Conservation (phyloP, 2,329 filamentous ascomycete species). For the Chaetomiaceae sp. region DNA sequence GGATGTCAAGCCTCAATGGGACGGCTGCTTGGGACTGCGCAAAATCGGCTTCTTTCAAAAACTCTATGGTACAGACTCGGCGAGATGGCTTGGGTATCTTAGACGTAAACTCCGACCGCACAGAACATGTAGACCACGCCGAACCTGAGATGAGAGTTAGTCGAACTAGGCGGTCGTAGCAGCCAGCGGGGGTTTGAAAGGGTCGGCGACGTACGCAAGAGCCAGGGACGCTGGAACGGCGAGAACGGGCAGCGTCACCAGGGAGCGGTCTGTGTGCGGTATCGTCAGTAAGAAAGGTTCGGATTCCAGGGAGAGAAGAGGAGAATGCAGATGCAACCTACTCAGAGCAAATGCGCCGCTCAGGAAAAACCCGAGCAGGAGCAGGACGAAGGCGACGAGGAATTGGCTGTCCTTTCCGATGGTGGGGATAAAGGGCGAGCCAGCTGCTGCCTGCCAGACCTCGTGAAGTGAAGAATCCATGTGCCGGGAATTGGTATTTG, state of each 20-base stretch:
- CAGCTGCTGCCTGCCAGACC: conserved; percentile 88
- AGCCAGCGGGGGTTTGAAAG: conserved; percentile 12
- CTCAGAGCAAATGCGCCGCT: conserved; percentile 81
- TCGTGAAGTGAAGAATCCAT: conserved; percentile 81
- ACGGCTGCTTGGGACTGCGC: conserved; percentile 3
- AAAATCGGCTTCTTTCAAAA: conserved; percentile 25
- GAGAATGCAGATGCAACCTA: no score
- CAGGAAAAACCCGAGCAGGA: conserved; percentile 66
- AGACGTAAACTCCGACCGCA: conserved; percentile 97
- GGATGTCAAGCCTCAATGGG: conserved; percentile 7
- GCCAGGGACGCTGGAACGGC: conserved; percentile 84
- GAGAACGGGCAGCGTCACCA: conserved; percentile 69
- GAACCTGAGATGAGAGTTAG: conserved; percentile 55
- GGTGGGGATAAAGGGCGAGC: conserved; percentile 75
- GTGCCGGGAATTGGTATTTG: conserved; percentile 32
- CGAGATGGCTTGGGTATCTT: conserved; percentile 42
- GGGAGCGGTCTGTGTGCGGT: conserved; percentile 63
- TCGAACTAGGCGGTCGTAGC: no score
- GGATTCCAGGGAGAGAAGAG: background rate
- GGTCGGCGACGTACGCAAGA: conserved; percentile 65
- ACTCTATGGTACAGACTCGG: conserved; percentile 34
- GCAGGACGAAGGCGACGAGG: conserved; percentile 68
- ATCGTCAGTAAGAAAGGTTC: conserved; percentile 22
- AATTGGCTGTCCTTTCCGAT: conserved; percentile 83
- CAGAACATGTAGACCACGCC: conserved; percentile 98